Conservation (phyloP, 208 protist species). For the Herpetomonas samuelpessoai region DNA sequence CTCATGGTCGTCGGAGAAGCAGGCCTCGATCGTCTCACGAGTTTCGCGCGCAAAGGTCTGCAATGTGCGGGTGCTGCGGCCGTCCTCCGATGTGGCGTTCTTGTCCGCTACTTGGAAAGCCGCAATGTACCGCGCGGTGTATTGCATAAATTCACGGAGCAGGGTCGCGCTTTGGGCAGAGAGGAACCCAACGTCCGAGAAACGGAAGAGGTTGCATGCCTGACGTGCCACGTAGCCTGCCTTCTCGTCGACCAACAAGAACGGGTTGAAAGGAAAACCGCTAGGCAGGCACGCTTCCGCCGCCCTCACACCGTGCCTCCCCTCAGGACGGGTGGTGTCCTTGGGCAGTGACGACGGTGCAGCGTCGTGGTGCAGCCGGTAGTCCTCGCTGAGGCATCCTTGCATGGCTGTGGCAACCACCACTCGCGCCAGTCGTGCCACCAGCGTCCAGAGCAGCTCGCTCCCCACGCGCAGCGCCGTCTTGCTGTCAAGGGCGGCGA, state of each 20-base stretch:
- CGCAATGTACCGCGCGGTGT: slow-evolving; percentile 8
- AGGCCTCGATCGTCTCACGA: slow-evolving; percentile 30
- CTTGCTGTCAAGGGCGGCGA: slow-evolving; percentile 17
- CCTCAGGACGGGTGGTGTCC: too few species aligned
- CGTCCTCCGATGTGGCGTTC: background rate
- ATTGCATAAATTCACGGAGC: slow-evolving; percentile 5
- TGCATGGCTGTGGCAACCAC: slow-evolving; percentile 23
- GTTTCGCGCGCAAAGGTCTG: slow-evolving; percentile 40
- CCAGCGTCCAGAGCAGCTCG: slow-evolving; percentile 2
- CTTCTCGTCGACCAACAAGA: slow-evolving; percentile 11
- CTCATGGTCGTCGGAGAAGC: slow-evolving; percentile 46
- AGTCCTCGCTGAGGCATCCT: slow-evolving; percentile 22
- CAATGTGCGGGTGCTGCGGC: slow-evolving; percentile 4
- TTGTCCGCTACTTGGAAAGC: background rate
- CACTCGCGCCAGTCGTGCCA: slow-evolving; percentile 10
- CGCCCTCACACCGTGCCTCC: too few species aligned
- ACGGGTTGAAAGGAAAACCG: slow-evolving; percentile 21
- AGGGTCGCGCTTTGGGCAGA: background rate
- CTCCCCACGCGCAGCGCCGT: background rate
- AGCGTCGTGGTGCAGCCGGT: slow-evolving; percentile 12
- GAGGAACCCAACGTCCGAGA: slow-evolving; percentile 22
- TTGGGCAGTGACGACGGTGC: too few species aligned
- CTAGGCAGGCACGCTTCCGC: too few species aligned
- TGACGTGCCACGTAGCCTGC: slow-evolving; percentile 20
- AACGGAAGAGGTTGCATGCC: slow-evolving; percentile 53